Evolutionary conservation across 2,329 filamentous ascomycete genomes (phyloP), one percentile per base, ranked within the genome.

Genomic region (Penicillium oxalicum): DNA sequence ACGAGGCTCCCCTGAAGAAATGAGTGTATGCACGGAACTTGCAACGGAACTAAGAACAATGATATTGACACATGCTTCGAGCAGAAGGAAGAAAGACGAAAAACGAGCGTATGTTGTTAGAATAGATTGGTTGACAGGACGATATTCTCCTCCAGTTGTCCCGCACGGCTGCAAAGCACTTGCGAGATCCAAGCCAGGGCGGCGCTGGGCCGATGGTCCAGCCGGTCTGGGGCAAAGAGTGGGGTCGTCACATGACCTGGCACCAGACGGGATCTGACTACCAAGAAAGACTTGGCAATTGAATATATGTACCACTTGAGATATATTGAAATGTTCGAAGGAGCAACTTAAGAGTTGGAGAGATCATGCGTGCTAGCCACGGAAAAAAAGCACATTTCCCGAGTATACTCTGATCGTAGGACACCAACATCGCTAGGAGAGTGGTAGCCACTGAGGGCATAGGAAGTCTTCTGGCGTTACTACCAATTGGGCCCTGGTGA

Each of bases 31-130:
- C 18, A 18, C 43, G 46, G 47, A 48, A 25, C 26, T 35, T 44
- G 56, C 33, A 44, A 47, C 45, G 33, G 49, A 49, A 50, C 53
- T 37, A 59, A 48, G 44, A 25, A 47, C 55, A 59, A 28, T 49
- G 60, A 39, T 40, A 52, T 48, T 50, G 48, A 49, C 49, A 55
- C 54, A 59, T 60, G 50, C 49, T 58, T 44, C 47, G 40, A 32
- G 32, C 13, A 13, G 8, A 34, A 32, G 40, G 34, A 44, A 40
- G 9, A 32, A 8, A 11, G 4, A 32, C 8, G 4, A 2, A 32
- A 32, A 32, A 32, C 29, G 29, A 32, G 29, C 11, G 29, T 8
- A 32, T 32, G 29, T 51, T 49, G 18, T 24, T 34, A 37, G 42
- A n/a, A 34, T 24, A 9, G 9, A 18, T 11, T 5, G 34, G 46